phyloP scores from a whole-genome alignment of 2,329 filamentous ascomycete species.

The Lithohypha guttulata region DNA sequence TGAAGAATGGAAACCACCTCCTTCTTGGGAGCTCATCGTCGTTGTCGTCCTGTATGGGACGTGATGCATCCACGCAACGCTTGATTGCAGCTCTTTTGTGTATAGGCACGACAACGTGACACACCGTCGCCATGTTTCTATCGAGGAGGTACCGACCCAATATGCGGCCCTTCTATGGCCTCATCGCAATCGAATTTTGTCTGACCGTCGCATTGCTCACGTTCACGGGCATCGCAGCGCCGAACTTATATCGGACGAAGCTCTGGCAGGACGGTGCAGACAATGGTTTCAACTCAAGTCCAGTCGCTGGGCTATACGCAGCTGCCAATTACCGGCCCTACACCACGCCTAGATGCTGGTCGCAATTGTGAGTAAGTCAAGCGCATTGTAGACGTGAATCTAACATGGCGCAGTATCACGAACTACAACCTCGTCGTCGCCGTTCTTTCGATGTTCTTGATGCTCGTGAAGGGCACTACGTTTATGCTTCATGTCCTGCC shows the following conservation, averaged over 20 bases:
- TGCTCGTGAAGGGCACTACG: constrained; percentile 47
- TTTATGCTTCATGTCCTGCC: constrained; percentile 47
- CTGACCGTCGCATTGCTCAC: constrained; percentile 48
- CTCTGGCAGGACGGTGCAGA: constrained; percentile 52
- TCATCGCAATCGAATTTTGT: constrained; percentile 46
- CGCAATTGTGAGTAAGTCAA: constrained; percentile 46
- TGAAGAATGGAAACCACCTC: no score
- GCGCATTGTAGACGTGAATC: constrained; percentile 9
- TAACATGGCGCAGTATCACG: constrained; percentile 38
- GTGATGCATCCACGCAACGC: no score
- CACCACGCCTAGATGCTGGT: constrained; percentile 48
- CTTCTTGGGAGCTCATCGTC: no score
- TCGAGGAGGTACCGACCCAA: constrained; percentile 46
- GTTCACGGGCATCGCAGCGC: constrained; percentile 51
- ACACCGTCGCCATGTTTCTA: constrained; percentile 31
- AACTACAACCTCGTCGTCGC: constrained; percentile 52
- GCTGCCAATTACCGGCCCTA: constrained; percentile 49
- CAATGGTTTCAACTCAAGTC: constrained; percentile 53
- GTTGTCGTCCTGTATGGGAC: no score
- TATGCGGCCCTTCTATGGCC: constrained; percentile 35
- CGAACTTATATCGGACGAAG: constrained; percentile 49
- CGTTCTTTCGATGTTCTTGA: constrained; percentile 50
- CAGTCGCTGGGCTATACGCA: constrained; percentile 45
- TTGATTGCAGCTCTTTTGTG: no score
- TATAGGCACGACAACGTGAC: no score